Conservation (phyloP, 2,329 filamentous ascomycete species). For the Ambrosiella beaveri region DNA sequence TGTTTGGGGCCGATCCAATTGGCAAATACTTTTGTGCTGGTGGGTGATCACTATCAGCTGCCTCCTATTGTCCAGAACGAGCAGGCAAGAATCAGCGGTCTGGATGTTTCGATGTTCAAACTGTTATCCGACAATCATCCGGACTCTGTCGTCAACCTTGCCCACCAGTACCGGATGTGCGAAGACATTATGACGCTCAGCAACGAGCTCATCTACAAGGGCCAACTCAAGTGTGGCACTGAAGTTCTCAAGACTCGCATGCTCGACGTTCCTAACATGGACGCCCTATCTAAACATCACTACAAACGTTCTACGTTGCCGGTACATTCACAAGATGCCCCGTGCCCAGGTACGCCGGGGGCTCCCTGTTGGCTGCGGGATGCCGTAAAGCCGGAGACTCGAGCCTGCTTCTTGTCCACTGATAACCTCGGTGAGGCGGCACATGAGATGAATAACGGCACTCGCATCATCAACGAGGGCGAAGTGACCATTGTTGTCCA, state of each 20-base stretch:
- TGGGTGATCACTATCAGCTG: slow-evolving; percentile 91
- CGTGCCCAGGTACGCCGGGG: slow-evolving; percentile 18
- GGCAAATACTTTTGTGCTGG: slow-evolving; percentile 81
- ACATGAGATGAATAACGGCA: slow-evolving; percentile 59
- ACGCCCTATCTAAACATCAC: slow-evolving; percentile 41
- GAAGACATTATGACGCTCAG: slow-evolving; percentile 90
- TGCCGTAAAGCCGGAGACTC: slow-evolving; percentile 49
- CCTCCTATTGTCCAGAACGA: slow-evolving; percentile 89
- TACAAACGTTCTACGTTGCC: slow-evolving; percentile 28
- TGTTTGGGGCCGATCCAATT: slow-evolving; percentile 88
- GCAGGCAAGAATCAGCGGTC: slow-evolving; percentile 64
- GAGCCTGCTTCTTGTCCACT: slow-evolving; percentile 80
- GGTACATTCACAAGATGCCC: not conserved
- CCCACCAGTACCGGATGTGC: slow-evolving; percentile 97
- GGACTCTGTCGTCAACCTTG: slow-evolving; percentile 71
- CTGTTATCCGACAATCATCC: slow-evolving; percentile 79
- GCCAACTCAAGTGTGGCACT: slow-evolving; percentile 75
- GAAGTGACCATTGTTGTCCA: slow-evolving; percentile 66
- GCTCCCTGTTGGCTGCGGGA: slow-evolving; percentile 58
- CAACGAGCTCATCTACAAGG: slow-evolving; percentile 86
- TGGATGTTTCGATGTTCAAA: slow-evolving; percentile 90
- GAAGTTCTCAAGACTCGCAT: slow-evolving; percentile 52
- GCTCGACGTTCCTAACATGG: slow-evolving; percentile 50
- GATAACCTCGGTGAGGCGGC: slow-evolving; percentile 49
- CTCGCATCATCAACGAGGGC: slow-evolving; percentile 73